Evolutionary conservation across 1,139 yeast genomes (phyloP), one percentile per base, ranked within the genome.

Genomic region (Saccharomyces hybrid): DNA sequence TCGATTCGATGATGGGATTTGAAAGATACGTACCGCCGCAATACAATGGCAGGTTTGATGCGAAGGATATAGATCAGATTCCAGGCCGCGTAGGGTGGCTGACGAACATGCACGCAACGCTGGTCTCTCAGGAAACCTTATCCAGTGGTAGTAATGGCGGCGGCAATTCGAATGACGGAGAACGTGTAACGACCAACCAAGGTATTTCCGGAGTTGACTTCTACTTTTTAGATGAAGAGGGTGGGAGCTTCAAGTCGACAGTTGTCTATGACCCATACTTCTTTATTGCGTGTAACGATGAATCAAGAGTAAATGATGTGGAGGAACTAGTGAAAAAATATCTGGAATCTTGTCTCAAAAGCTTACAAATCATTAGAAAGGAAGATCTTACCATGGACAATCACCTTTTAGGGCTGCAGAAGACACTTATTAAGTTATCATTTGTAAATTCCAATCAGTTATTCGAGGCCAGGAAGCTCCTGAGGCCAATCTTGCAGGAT

Each of bases 221-320:
- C 70, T 95, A 95, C 69, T 95, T 95, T 63, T 73, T 95, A n/a
- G 98, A 93, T 68, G 97, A 89, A 65, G 97, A 91, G 71, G 99
- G 99, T 48, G 99, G 98, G 2, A 83, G 88, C 42, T 95, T 95
- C 75, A 93, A 91, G 68, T 84, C 91, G 2, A 86, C 96, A 0
- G 72, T 88, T 20, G 85, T 81, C 57, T 88, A 81, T 67, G 93
- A 89, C 65, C 99, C 99, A 0, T 95, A 95, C 69, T 88, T 95
- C 67, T 80, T 86, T 54, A 73, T 95, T n/a, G 78, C 83, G 7
- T 82, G 90, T 59, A 75, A 80, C 34, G 77, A 77, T 52, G 96
- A 88, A 60, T 76, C 84, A 0, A 61, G 67, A 53, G 54, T 63
- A 30, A 61, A 67, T 52, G 97, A 88, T 62, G 90, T 90, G 6